Evolutionary conservation across 768 basidiomycete genomes (phyloP).

Genomic region (Leccinum variicolor): DNA sequence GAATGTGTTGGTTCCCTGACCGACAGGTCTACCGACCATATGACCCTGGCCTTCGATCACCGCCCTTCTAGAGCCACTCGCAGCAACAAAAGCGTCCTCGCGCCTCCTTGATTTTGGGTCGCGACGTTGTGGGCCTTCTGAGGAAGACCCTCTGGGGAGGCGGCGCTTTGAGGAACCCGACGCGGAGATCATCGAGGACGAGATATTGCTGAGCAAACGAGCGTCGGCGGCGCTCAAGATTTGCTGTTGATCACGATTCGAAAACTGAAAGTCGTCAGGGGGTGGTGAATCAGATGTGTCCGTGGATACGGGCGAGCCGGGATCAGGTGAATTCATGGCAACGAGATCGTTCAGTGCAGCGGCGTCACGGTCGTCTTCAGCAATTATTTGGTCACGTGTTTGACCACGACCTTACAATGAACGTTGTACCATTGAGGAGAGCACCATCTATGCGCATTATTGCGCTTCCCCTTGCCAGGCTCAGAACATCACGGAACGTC

Average conservation of each 20-base stretch:
- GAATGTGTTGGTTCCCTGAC: slow-evolving; percentile 16
- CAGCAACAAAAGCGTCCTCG: slow-evolving; percentile 36
- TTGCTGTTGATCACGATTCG: slow-evolving; percentile 30
- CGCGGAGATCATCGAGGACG: slow-evolving; percentile 19
- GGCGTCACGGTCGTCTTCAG: background rate
- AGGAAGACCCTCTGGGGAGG: slow-evolving; percentile 45
- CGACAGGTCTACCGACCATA: slow-evolving; percentile 3
- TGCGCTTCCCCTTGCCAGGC: slow-evolving; percentile 41
- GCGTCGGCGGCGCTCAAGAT: slow-evolving; percentile 15
- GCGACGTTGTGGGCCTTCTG: slow-evolving; percentile 41
- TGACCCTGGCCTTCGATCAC: slow-evolving; percentile 23
- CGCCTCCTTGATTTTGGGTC: slow-evolving; percentile 51
- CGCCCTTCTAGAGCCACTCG: slow-evolving; percentile 22
- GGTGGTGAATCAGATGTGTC: slow-evolving; percentile 38
- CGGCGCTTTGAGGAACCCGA: slow-evolving; percentile 47
- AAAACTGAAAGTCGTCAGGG: slow-evolving; percentile 33
- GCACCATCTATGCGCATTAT: slow-evolving; percentile 42
- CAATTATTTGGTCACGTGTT: slow-evolving; percentile 17
- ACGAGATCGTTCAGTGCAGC: background rate
- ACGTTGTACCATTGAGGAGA: slow-evolving; percentile 8
- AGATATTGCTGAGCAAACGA: slow-evolving; percentile 15
- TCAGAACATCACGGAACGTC: slow-evolving; percentile 10
- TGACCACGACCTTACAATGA: slow-evolving; percentile 10
- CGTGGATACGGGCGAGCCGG: slow-evolving; percentile 34
- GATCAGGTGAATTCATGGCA: slow-evolving; percentile 37